Evolutionary conservation across 2,329 filamentous ascomycete species (phyloP), one percentile per base, ranked within the genome.

Genomic region (Metarhizium rileyi): DNA sequence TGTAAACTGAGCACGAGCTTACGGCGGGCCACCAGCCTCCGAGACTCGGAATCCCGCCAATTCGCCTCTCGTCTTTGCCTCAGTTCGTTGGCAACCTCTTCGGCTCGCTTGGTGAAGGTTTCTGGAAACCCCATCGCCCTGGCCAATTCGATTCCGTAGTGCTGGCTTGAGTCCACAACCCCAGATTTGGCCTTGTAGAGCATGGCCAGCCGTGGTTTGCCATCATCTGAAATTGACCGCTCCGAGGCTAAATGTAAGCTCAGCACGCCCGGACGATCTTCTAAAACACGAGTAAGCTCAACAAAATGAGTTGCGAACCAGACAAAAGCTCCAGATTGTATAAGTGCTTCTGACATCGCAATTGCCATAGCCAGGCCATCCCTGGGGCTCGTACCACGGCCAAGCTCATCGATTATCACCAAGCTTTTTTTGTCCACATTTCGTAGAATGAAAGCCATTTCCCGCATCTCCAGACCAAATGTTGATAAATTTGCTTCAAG

Each of bases 291-390:
- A 0, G 90, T 84, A 2, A 98, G 73, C 53, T 96, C 87, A 33
- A 80, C 75, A 62, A 96, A 98, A 62, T 98, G 94, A 0, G 93
- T 97, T 2, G 86, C 89, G 66, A 98, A 98, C 83, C 89, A 96
- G 0, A 96, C 81, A 0, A 87, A 75, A 0, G 90, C 84, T 52
- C 81, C 77, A 57, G 81, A 93, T 52, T 90, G 79, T 4, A 96
- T 78, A 3, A 98, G 72, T 0, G 87, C 87, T 70, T 97, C 93
- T 0, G 90, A 85, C 60, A 97, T 90, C 2, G 90, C 87, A 45
- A 96, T 75, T 1, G 93, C 89, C 60, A 98, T 94, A 0, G 89
- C 84, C 1, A 97, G 70, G 0, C 93, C 93, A 61, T 98, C 93
- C 23, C 83, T 77, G 0, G 87, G 91, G 61, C 88, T 93, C 0